Conservation (phyloP, 2,329 filamentous ascomycete species). For the Microthyrium microscopicum region DNA sequence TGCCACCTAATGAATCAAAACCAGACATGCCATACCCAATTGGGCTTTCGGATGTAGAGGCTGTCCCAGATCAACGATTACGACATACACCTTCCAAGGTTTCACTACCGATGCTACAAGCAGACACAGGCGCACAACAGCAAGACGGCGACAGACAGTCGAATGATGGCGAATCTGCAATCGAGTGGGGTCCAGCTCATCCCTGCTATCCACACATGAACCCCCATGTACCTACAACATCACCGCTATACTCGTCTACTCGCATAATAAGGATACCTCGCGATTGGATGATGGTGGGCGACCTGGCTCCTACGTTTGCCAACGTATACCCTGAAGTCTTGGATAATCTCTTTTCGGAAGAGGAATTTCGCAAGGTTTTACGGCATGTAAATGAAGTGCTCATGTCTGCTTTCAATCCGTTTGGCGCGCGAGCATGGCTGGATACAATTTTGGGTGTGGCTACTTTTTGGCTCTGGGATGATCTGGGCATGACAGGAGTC, state of each 20-base stretch:
- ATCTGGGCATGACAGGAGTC: conserved; percentile 58
- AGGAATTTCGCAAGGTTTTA: conserved; percentile 70
- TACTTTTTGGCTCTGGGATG: conserved; percentile 92
- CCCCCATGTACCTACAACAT: conserved; percentile 68
- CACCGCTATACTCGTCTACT: conserved; percentile 57
- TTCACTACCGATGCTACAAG: conserved; percentile 4
- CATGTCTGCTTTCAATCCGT: conserved; percentile 64
- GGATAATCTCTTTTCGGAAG: conserved; percentile 69
- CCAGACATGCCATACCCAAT: too few relatives aligned
- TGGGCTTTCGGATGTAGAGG: too few relatives aligned
- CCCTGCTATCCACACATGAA: conserved; percentile 91
- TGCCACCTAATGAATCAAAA: too few relatives aligned
- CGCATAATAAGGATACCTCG: conserved; percentile 81
- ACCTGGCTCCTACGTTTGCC: conserved; percentile 81
- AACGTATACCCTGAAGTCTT: conserved; percentile 94
- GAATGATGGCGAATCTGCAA: conserved; percentile 45
- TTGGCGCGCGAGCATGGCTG: conserved; percentile 56
- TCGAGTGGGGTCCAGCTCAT: conserved; percentile 84
- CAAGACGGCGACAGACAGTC: conserved; percentile 18
- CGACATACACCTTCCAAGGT: not conserved
- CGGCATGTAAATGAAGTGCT: conserved; percentile 68
- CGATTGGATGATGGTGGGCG: conserved; percentile 81
- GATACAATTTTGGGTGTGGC: conserved; percentile 65
- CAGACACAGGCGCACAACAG: not conserved
- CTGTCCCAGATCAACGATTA: conserved; percentile 1